Evolutionary conservation across 176 grass and related monocot genomes (phyloP), one percentile per base, ranked within the genome.

Genomic region (Lolium perenne): DNA sequence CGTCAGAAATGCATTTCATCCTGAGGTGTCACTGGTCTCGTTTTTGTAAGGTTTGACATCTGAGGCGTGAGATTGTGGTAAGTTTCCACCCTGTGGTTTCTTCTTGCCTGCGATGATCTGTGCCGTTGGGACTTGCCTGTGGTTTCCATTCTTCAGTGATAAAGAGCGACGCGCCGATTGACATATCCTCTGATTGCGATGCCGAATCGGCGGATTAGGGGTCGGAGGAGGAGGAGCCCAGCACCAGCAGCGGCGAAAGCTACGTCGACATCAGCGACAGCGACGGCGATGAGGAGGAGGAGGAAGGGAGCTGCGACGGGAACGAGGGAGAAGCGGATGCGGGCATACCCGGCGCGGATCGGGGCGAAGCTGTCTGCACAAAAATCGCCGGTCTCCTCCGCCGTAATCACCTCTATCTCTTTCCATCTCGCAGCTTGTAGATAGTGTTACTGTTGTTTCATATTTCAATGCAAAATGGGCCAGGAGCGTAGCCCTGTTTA

Each of bases 151-250:
- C 47, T 67, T 81, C 48, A 7, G 38, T 61, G 72, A 77, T 74
- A 7, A 58, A 13, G 56, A 22, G 54, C 14, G 53, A 10, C 25
- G 82, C 54, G 22, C 23, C 84, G 75, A 82, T 95, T 65, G 71
- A 83, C 65, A 85, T 92, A 72, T 95, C 90, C 8, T 92, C 93
- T 5, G 89, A 89, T 51, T 82, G 84, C 51, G 86, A 92, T 12
- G 87, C 62, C 25, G 59, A 18, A 73, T 76, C 82, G 20, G 86
- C 68, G 22, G 83, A 69, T 41, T 50, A 55, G 23, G 76, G 49
- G 55, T 82, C 84, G 41, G 59, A 41, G 9, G 76, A 84, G 26
- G 83, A 79, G 10, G 88, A 90, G 48, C 32, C 32, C 89, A 82
- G 15, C 54, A 29, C 57, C 72, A 71, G 43, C 60, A 79, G 77